These are phyloP conservation scores for Saturnispora hagleri DNA, from an alignment of 805 yeast genomes.

Conservation along the genomic window DNA sequence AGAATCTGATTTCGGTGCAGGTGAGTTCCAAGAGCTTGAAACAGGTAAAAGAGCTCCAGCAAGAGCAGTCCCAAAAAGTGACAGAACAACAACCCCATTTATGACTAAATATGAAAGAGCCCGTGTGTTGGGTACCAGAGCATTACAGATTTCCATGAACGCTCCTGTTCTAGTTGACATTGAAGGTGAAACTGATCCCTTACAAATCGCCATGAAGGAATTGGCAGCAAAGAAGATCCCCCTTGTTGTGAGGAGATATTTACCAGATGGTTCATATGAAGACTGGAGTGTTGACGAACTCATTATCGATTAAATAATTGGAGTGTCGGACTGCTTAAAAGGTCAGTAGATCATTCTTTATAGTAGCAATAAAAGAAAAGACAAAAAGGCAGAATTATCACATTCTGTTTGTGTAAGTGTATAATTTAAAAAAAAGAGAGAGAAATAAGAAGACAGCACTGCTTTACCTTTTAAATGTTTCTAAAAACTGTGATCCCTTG, in stretches of 20 bases:
- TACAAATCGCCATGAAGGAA: conserved; percentile 96
- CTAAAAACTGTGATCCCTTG: conserved; percentile 53
- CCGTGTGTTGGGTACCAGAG: conserved; percentile 93
- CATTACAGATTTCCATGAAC: conserved; percentile 93
- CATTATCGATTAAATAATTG: conserved; percentile 55
- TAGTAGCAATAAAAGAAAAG: background rate
- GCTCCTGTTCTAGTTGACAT: conserved; percentile 97
- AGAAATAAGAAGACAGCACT: background rate
- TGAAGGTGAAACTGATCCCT: conserved; percentile 98
- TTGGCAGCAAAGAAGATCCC: conserved; percentile 92
- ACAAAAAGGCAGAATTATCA: background rate
- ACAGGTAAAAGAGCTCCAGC: conserved; percentile 28
- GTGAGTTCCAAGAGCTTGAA: conserved; percentile 27
- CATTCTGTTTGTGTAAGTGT: background rate
- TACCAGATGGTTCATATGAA: conserved; percentile 95
- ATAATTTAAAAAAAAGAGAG: background rate
- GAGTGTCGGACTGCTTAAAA: conserved; percentile 33
- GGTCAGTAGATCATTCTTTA: background rate
- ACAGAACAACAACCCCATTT: conserved; percentile 93
- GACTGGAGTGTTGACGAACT: conserved; percentile 99
- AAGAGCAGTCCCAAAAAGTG: conserved; percentile 80
- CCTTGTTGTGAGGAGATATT: conserved; percentile 85
- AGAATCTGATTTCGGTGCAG: conserved; percentile 31
- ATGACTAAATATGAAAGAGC: conserved; percentile 99
- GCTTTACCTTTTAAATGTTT: conserved; percentile 23